phyloP scores from a whole-genome alignment of 768 basidiomycete species.

The Rhizopogon rudus region DNA sequence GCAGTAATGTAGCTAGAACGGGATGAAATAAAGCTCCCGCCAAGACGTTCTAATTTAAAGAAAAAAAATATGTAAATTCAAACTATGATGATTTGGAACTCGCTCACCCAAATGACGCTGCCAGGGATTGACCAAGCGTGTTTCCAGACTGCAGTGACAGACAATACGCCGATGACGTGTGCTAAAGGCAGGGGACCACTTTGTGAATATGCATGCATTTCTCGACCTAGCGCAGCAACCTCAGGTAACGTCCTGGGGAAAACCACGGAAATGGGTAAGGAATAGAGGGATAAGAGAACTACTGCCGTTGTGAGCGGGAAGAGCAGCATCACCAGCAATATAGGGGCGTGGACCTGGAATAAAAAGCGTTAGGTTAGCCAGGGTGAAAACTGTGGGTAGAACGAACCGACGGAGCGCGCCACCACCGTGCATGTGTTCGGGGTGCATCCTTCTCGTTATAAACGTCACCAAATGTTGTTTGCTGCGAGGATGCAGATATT shows the following conservation, averaged over 20 bases:
- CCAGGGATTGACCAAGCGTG: constrained; percentile 98
- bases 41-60: constrained; percentile 69
- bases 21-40: constrained; percentile 86
- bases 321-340: constrained; percentile 65
- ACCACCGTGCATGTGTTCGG: constrained; percentile 22
- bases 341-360: constrained; percentile 47
- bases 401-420: constrained; percentile 32
- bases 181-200: constrained; percentile 56
- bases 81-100: constrained; percentile 1
- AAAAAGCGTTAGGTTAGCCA: constrained; percentile 7
- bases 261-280: constrained; percentile 66
- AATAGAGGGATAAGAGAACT: constrained; percentile 39
- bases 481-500: constrained; percentile 46
- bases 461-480: constrained; percentile 39
- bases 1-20: constrained; percentile 70
- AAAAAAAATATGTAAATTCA: constrained; percentile 3
- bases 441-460: constrained; percentile 34
- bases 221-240: constrained; percentile 67
- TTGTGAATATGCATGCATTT: constrained; percentile 75
- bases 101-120: constrained; percentile 81
- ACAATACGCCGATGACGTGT: constrained; percentile 81
- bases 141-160: constrained; percentile 87
- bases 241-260: constrained; percentile 78
- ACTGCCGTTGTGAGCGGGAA: constrained; percentile 64
- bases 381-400: constrained; percentile 1